Evolutionary conservation across 1,284 basidiomycete species (phyloP).

Genomic region (Ceratobasidium sp.): DNA sequence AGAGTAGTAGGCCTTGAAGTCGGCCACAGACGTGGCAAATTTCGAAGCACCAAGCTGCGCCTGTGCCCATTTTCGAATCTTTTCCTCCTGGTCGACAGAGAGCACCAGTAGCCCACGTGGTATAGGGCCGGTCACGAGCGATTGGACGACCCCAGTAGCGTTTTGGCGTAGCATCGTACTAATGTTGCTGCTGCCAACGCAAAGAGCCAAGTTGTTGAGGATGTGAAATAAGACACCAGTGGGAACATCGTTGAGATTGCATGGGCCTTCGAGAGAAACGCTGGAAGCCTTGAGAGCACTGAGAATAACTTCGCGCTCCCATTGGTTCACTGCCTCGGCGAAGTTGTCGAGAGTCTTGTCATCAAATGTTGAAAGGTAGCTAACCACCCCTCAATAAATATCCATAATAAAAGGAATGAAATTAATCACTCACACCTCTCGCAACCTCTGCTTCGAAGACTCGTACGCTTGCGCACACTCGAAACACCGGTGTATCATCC

Average conservation of each 20-base stretch:
- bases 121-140: slow-evolving; percentile 70
- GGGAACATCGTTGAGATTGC: slow-evolving; percentile 61
- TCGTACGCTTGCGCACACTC: slow-evolving; percentile 78
- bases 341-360: slow-evolving; percentile 66
- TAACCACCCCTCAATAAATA: slow-evolving; percentile 3
- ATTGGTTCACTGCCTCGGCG: slow-evolving; percentile 74
- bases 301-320: slow-evolving; percentile 71
- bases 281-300: slow-evolving; percentile 62
- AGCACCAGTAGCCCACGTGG: slow-evolving; percentile 74
- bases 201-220: slow-evolving; percentile 72
- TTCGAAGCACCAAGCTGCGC: slow-evolving; percentile 53
- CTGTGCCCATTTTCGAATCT: slow-evolving; percentile 73
- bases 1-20: slow-evolving; percentile 44
- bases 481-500: slow-evolving; percentile 72
- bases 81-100: slow-evolving; percentile 65
- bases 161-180: slow-evolving; percentile 63
- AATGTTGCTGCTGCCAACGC: slow-evolving; percentile 67
- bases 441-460: slow-evolving; percentile 72
- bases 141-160: slow-evolving; percentile 59
- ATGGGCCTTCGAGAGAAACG: slow-evolving; percentile 53
- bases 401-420: not conserved
- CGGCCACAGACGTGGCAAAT: slow-evolving; percentile 26
- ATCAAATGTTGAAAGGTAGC: slow-evolving; percentile 49
- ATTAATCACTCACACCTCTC: slow-evolving; percentile 71
- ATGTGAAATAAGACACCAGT: slow-evolving; percentile 74